phyloP scores from a whole-genome alignment of 2,329 filamentous ascomycete species.

The Fusarium pseudoanthophilum region DNA sequence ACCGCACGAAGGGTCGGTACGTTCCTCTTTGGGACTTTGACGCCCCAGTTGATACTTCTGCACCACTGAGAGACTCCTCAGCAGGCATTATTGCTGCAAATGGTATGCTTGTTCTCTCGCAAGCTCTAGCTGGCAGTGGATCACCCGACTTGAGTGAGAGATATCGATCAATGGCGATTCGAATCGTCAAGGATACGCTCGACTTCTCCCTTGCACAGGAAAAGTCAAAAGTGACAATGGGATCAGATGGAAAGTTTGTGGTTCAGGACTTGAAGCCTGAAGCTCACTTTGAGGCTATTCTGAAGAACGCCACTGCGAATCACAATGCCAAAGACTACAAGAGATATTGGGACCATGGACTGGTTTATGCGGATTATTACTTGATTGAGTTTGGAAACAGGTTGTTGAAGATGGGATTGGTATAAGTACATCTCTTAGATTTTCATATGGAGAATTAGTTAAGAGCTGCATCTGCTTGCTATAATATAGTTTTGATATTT shows the following conservation, averaged over 20 bases:
- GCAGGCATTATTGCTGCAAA: conserved; percentile 54
- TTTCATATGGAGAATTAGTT: not conserved
- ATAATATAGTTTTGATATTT: not conserved
- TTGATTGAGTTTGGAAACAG: conserved; percentile 49
- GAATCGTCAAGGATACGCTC: conserved; percentile 47
- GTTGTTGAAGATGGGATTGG: conserved; percentile 27
- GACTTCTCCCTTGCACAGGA: conserved; percentile 42
- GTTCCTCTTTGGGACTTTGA: conserved; percentile 60
- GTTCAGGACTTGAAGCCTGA: not conserved
- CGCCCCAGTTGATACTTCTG: conserved; percentile 50
- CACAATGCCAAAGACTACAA: conserved; percentile 47
- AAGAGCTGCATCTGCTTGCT: too few species aligned
- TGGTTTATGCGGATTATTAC: conserved; percentile 63
- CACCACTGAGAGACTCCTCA: conserved; percentile 51
- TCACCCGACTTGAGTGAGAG: conserved; percentile 22
- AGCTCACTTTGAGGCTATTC: conserved; percentile 46
- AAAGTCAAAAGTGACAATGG: not conserved
- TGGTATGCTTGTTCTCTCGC: conserved; percentile 52
- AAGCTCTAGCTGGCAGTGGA: conserved; percentile 42
- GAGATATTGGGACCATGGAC: conserved; percentile 52
- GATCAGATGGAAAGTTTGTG: not conserved
- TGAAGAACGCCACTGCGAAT: conserved; percentile 50
- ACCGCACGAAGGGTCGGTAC: conserved; percentile 33
- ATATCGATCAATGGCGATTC: conserved; percentile 44
- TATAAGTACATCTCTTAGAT: not conserved